These are phyloP conservation scores for Kockovaella imperatae DNA, from an alignment of 768 basidiomycete genomes.

Conservation along the genomic window DNA sequence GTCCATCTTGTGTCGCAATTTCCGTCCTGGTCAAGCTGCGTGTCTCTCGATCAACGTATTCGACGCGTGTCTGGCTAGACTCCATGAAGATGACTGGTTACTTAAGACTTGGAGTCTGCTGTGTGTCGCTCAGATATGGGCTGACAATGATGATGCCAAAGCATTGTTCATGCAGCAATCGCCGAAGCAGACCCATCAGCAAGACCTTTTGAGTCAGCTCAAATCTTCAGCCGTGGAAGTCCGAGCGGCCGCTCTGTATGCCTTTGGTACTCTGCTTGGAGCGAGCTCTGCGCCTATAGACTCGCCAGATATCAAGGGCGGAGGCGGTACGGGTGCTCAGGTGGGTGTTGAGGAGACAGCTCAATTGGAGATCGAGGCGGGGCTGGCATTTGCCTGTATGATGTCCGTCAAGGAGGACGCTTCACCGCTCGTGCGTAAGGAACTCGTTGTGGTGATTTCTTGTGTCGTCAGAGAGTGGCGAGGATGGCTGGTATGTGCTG, in stretches of 20 bases:
- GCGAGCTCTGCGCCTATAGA: constrained; percentile 55
- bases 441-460: constrained; percentile 80
- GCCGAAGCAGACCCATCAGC: constrained; percentile 73
- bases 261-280: constrained; percentile 87
- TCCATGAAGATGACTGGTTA: constrained; percentile 85
- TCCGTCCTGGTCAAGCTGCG: constrained; percentile 74
- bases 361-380: constrained; percentile 64
- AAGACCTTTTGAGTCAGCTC: constrained; percentile 67
- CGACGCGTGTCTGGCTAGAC: constrained; percentile 71
- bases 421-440: constrained; percentile 92
- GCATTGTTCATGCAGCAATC: constrained; percentile 63
- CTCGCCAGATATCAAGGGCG: constrained; percentile 61
- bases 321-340: constrained; percentile 74
- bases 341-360: constrained; percentile 45
- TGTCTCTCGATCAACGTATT: constrained; percentile 68
- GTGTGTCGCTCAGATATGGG: constrained; percentile 91
- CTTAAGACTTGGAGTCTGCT: constrained; percentile 89
- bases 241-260: constrained; percentile 79
- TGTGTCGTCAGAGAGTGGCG: constrained; percentile 93
- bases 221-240: constrained; percentile 89
- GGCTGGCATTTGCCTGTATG: constrained; percentile 78
- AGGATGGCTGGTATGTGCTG: constrained; percentile 90
- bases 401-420: constrained; percentile 88
- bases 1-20: constrained; percentile 79
- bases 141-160: constrained; percentile 83